These are phyloP conservation scores for Diaporthe velutina DNA, from an alignment of 2,329 filamentous ascomycete species.

Conservation along the genomic window DNA sequence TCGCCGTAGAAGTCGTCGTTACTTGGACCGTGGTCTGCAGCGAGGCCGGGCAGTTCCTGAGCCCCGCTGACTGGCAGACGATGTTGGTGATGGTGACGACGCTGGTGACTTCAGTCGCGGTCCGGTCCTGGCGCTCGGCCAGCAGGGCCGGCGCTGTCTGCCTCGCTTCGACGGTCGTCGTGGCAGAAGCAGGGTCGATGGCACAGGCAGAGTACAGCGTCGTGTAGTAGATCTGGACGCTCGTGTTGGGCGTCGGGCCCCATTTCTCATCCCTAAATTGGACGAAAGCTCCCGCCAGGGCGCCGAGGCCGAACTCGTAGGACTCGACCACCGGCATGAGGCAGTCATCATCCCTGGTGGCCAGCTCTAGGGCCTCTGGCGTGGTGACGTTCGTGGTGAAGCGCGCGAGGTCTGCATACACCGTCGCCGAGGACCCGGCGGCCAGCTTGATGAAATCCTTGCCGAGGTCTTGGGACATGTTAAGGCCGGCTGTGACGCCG, in stretches of 20 bases:
- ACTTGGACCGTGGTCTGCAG: constrained; percentile 59
- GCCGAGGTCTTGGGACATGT: constrained; percentile 26
- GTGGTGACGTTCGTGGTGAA: constrained; percentile 65
- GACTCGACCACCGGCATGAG: constrained; percentile 59
- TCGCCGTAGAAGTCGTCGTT: constrained; percentile 54
- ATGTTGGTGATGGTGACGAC: constrained; percentile 59
- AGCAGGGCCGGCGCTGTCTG: constrained; percentile 34
- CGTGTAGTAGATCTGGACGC: constrained; percentile 66
- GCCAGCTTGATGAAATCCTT: constrained; percentile 46
- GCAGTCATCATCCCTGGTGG: constrained; percentile 53
- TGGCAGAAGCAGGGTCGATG: constrained; percentile 44
- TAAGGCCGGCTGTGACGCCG: constrained; percentile 59
- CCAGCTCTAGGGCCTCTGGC: constrained; percentile 29
- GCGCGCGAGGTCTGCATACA: constrained; percentile 67
- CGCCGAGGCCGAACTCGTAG: constrained; percentile 66
- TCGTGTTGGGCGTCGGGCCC: constrained; percentile 61
- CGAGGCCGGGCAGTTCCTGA: constrained; percentile 64
- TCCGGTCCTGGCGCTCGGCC: constrained; percentile 45
- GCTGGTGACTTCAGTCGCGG: constrained; percentile 52
- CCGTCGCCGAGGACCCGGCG: constrained; percentile 48
- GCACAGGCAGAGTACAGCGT: constrained; percentile 60
- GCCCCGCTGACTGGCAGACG: constrained; percentile 55
- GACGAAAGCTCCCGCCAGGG: constrained; percentile 65
- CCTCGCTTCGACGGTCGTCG: constrained; percentile 37
- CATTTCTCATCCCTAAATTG: constrained; percentile 58